Base-by-base conservation (phyloP, 1,139 yeast genomes). In the Geotrichum bryndzae region DNA sequence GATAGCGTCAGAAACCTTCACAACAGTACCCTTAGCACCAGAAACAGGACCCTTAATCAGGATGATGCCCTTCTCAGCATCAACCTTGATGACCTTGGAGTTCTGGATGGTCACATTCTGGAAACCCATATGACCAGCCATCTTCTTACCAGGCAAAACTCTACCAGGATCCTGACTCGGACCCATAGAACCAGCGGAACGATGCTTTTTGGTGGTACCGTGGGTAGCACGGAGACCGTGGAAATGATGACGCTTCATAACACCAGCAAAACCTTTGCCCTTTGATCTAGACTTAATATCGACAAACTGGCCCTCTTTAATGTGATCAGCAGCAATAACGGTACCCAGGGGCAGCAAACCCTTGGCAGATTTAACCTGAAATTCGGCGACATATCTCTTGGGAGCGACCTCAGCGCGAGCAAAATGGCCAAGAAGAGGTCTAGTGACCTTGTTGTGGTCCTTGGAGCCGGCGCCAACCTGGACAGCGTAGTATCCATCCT, bases 181-280 rank as follows among this genome's bases (percentile, higher is more conserved):
- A 82, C 99, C 99, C 73, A 88, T 91, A 54, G 97, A 92, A 82
- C 99, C 99, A 69, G 96, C 96, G 61, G 92, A 87, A 82, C 99
- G 87, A 75, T 94, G 98, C 48, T 96, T 88, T 63, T 83, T 80
- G 45, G 99, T 90, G 53, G 90, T 94, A 88, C 99, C 99, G 76
- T 94, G 99, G 0, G 97, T 82, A 6, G 98, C 98, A 58, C 84
- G 83, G 74, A 90, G 84, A 80, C 99, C 99, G 60, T 79, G 80
- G 77, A 94, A 94, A n/a, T 90, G 89, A 80, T 88, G 88, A 77
- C 97, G 85, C 75, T 94, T 94, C 97, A 94, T 94, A 25, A 94
- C 99, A 84, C 99, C 99, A 25, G 94, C 91, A 74, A 90, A 90
- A 18, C 99, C 99, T 77, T 95, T 94, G 77, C 99, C 99, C 75